These are phyloP conservation scores for Dendrobium chrysotoxum DNA, from an alignment of 106 monocot genomes.

Conservation along the genomic window DNA sequence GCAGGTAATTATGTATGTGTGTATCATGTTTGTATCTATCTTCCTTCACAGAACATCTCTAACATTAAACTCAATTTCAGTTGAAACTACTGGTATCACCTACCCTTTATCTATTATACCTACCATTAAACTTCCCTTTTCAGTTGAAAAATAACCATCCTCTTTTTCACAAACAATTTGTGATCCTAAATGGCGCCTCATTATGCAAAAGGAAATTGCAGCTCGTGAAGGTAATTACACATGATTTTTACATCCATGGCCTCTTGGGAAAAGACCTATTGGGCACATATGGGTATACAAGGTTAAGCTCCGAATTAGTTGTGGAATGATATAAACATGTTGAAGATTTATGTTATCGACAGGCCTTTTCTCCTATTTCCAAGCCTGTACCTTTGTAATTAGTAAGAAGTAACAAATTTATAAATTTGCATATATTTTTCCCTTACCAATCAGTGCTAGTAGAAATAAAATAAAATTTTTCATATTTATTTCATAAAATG, in stretches of 20 bases:
- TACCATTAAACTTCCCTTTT: too few relatives aligned
- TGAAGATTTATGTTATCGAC: too few relatives aligned
- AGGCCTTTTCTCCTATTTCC: too few relatives aligned
- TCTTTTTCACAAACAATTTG: neutral
- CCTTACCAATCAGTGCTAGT: too few relatives aligned
- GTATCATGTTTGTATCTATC: neutral
- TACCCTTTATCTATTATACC: neutral
- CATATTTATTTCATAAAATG: too few relatives aligned
- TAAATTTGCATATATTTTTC: too few relatives aligned
- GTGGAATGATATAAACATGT: neutral
- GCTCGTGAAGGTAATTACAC: neutral
- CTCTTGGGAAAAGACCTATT: neutral
- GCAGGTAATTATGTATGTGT: neutral
- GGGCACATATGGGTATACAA: conserved; percentile 4
- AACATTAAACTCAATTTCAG: neutral
- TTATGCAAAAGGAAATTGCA: neutral
- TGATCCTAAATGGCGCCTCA: neutral
- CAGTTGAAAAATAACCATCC: neutral
- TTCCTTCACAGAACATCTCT: neutral
- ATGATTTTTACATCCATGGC: neutral
- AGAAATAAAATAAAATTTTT: too few relatives aligned
- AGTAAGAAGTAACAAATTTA: too few relatives aligned
- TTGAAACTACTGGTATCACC: neutral
- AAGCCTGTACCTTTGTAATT: too few relatives aligned
- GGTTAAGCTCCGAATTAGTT: neutral